Percentiles rank a stretch among this genome's conserved stretches.
Evolutionary conservation across 1,284 basidiomycete genomes (phyloP).

Genomic region (Fistulina hepatica): DNA sequence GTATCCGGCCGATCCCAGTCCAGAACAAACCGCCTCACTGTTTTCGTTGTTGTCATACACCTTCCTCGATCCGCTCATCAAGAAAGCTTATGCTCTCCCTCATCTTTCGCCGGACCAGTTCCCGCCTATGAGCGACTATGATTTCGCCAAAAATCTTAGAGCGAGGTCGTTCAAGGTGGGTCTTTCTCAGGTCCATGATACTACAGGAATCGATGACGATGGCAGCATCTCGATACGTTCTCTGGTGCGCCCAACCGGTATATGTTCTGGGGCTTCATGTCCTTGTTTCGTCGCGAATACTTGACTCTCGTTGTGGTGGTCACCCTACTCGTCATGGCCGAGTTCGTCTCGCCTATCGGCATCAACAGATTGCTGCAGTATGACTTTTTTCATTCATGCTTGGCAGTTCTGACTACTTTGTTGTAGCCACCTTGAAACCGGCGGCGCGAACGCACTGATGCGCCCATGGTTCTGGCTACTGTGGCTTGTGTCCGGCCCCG

Average conservation of each 20-base stretch:
- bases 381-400: conserved; percentile 3
- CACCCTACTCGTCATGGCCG: conserved; percentile 16
- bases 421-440: no score
- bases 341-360: conserved; percentile 29
- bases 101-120: conserved; percentile 25
- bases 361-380: conserved; percentile 26
- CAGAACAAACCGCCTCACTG: conserved; percentile 44
- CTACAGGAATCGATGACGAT: background rate
- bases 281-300: conserved; percentile 16
- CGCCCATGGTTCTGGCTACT: conserved; percentile 31
- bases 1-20: conserved; percentile 31
- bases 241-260: conserved; percentile 20
- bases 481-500: conserved; percentile 29
- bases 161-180: conserved; percentile 19
- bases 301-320: conserved; percentile 13
- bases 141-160: conserved; percentile 21
- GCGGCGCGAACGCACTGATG: conserved; percentile 21
- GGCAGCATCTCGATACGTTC: conserved; percentile 21
- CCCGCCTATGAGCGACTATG: conserved; percentile 40
- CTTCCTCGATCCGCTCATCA: conserved; percentile 37
- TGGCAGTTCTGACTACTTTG: no score
- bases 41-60: conserved; percentile 36
- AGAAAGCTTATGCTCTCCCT: conserved; percentile 20
- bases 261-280: conserved; percentile 16
- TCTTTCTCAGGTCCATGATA: background rate